A percentile compares a stretch with the other conserved stretches of the same genome.
These are phyloP conservation scores for Daedaleopsis sinensis DNA, from an alignment of 768 basidiomycete species.

Conservation along the genomic window DNA sequence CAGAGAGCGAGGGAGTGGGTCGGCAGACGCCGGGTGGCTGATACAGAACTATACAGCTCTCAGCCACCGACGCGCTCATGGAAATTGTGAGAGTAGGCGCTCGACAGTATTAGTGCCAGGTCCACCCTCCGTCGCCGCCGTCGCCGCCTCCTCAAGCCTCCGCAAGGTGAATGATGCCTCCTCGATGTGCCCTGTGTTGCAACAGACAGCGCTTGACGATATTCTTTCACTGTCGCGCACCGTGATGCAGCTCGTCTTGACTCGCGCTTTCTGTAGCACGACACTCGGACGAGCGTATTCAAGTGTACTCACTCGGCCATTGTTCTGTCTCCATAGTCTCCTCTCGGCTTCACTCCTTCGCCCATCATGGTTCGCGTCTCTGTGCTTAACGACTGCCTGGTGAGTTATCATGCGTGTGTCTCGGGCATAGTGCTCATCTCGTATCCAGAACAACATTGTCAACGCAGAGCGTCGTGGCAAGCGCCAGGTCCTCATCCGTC, in stretches of 20 bases:
- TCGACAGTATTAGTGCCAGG: slow-evolving; percentile 8
- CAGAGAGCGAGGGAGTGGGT: slow-evolving; percentile 4
- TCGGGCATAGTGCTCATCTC: slow-evolving; percentile 10
- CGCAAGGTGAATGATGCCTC: slow-evolving; percentile 50
- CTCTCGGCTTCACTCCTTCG: slow-evolving; percentile 16
- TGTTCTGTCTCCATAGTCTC: slow-evolving; percentile 34
- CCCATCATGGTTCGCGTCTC: slow-evolving; percentile 85
- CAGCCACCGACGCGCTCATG: slow-evolving; percentile 23
- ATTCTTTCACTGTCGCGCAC: slow-evolving; percentile 18
- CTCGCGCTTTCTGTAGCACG: slow-evolving; percentile 81
- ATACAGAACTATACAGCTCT: slow-evolving; percentile 39
- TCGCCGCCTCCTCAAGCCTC: slow-evolving; percentile 28
- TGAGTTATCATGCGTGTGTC: slow-evolving; percentile 25
- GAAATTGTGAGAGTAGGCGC: slow-evolving; percentile 8
- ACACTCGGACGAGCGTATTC: slow-evolving; percentile 74
- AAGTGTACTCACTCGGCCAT: slow-evolving; percentile 36
- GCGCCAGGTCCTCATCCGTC: slow-evolving; percentile 97
- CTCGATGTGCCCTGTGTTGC: slow-evolving; percentile 19
- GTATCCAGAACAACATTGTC: slow-evolving; percentile 90
- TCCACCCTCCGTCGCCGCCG: slow-evolving; percentile 16
- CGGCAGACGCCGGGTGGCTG: slow-evolving; percentile 37
- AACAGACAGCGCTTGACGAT: slow-evolving; percentile 27
- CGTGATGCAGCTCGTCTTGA: slow-evolving; percentile 52
- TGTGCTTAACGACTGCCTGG: slow-evolving; percentile 76
- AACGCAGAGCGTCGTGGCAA: slow-evolving; percentile 99